Conservation (phyloP, 352 stramenopile species). For the Phytophthora uliginosa region DNA sequence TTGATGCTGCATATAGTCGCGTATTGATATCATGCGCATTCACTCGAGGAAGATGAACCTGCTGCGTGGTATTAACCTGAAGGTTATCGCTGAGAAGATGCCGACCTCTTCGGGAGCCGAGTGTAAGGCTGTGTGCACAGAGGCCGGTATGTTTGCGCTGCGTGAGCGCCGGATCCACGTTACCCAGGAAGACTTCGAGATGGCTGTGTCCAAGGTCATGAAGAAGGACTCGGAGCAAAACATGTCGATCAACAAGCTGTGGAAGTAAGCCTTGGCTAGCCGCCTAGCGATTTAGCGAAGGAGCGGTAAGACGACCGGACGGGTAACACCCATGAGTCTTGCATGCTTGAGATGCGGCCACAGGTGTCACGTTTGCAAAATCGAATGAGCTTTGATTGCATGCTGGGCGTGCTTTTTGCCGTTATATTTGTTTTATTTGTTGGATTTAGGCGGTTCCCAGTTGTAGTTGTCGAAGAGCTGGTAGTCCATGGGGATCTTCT, state of each 20-base stretch:
- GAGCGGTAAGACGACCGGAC: slow-evolving; percentile 15
- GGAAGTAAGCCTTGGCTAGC: slow-evolving; percentile 93
- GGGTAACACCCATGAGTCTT: background rate
- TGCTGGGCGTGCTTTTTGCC: slow-evolving; percentile 13
- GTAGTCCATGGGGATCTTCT: slow-evolving; percentile 84
- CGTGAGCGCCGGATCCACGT: slow-evolving; percentile 99
- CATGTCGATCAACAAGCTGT: slow-evolving; percentile 99
- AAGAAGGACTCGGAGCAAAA: slow-evolving; percentile 99
- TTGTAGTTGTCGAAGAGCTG: slow-evolving; percentile 91
- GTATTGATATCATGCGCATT: slow-evolving; percentile 99
- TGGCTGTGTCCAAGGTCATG: slow-evolving; percentile 99
- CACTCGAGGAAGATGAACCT: slow-evolving; percentile 99
- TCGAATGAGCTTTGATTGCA: slow-evolving; percentile 40
- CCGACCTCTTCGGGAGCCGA: slow-evolving; percentile 97
- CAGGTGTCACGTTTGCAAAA: slow-evolving; percentile 27
- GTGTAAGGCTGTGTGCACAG: slow-evolving; percentile 99
- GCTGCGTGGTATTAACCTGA: slow-evolving; percentile 98
- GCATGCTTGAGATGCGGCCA: background rate
- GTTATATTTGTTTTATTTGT: slow-evolving; percentile 27
- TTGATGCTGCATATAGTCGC: slow-evolving; percentile 62
- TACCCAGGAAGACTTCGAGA: slow-evolving; percentile 99
- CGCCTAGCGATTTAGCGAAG: slow-evolving; percentile 12
- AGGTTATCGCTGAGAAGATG: slow-evolving; percentile 99
- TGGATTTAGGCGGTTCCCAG: slow-evolving; percentile 65
- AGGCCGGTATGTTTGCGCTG: slow-evolving; percentile 99